These are phyloP conservation scores for Claviceps purpurea DNA, from an alignment of 2,329 filamentous ascomycete species.

Conservation along the genomic window DNA sequence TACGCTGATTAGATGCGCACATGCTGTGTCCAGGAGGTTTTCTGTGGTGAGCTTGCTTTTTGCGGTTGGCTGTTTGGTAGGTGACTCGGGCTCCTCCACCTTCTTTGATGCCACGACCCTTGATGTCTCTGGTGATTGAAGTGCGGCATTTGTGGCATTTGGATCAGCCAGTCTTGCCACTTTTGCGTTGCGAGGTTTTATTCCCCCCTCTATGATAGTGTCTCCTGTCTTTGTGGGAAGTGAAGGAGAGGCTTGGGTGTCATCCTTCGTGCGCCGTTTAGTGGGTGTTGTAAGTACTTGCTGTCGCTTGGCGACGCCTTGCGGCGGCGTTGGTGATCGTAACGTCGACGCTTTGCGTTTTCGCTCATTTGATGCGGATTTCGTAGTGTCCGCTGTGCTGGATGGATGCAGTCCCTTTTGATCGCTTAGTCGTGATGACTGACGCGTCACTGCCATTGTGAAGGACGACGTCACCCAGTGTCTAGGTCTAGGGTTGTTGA, in stretches of 20 bases:
- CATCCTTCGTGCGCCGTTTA: slow-evolving; percentile 17
- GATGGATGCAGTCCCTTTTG: slow-evolving; percentile 9
- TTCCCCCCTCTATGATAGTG: slow-evolving; percentile 16
- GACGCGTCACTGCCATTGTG: slow-evolving; percentile 19
- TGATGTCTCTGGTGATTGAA: slow-evolving; percentile 60
- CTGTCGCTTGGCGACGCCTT: slow-evolving; percentile 10
- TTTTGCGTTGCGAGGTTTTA: slow-evolving; percentile 26
- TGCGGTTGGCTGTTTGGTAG: slow-evolving; percentile 23
- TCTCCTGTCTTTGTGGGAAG: slow-evolving; percentile 31
- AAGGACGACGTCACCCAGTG: not conserved
- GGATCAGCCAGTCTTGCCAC: slow-evolving; percentile 48
- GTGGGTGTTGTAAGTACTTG: slow-evolving; percentile 16
- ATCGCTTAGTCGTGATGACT: slow-evolving; percentile 28
- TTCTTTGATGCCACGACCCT: slow-evolving; percentile 41
- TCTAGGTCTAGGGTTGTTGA: not conserved
- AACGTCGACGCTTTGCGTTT: slow-evolving; percentile 21
- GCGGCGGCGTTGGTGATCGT: slow-evolving; percentile 4
- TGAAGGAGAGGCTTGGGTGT: slow-evolving; percentile 15
- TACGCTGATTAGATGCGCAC: slow-evolving; percentile 56
- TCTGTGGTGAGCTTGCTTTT: slow-evolving; percentile 42
- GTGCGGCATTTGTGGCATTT: slow-evolving; percentile 51
- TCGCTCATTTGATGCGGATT: slow-evolving; percentile 6
- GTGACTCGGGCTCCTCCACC: slow-evolving; percentile 28
- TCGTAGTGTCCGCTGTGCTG: not conserved
- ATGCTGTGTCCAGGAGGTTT: slow-evolving; percentile 62